Percentiles rank a stretch among this genome's conserved stretches.
Evolutionary conservation across 2,329 filamentous ascomycete species (phyloP).

Genomic region (Ophiostoma novo-ulmi): DNA sequence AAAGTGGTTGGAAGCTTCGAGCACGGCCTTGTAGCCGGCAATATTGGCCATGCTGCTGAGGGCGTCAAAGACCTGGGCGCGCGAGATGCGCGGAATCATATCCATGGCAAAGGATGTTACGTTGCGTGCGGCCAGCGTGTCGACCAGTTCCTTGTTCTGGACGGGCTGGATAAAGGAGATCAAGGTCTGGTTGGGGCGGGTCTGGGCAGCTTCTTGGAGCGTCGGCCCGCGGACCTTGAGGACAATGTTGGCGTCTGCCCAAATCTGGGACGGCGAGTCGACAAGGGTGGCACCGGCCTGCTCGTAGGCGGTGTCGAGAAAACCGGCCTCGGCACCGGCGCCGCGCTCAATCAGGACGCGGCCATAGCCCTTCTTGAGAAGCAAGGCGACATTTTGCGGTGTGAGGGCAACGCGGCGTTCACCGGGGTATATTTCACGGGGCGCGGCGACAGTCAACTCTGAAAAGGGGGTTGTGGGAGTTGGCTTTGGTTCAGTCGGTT

Average conservation of each 20-base stretch:
- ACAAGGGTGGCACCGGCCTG: slow-evolving; percentile 73
- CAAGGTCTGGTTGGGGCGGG: slow-evolving; percentile 66
- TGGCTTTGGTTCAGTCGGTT: slow-evolving; percentile 24
- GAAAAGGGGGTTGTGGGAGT: slow-evolving; percentile 58
- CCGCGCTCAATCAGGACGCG: slow-evolving; percentile 73
- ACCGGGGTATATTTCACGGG: slow-evolving; percentile 69
- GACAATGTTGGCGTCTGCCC: slow-evolving; percentile 70
- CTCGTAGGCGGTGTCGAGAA: slow-evolving; percentile 70
- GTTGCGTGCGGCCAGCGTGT: slow-evolving; percentile 64
- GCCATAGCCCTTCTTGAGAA: slow-evolving; percentile 80
- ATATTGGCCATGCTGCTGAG: slow-evolving; percentile 93
- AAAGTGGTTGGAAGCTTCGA: slow-evolving; percentile 86
- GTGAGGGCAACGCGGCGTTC: slow-evolving; percentile 82
- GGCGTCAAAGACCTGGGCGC: slow-evolving; percentile 83
- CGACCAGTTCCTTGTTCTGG: slow-evolving; percentile 71
- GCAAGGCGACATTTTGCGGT: slow-evolving; percentile 72
- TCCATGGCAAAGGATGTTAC: slow-evolving; percentile 86
- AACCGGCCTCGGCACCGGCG: slow-evolving; percentile 72
- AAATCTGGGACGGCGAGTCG: slow-evolving; percentile 58
- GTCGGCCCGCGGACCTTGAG: slow-evolving; percentile 78
- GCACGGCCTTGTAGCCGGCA: slow-evolving; percentile 84
- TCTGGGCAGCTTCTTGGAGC: slow-evolving; percentile 60
- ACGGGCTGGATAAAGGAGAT: slow-evolving; percentile 80
- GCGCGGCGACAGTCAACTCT: slow-evolving; percentile 70
- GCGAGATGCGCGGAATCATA: slow-evolving; percentile 82